Evolutionary conservation across 495 filamentous ascomycete species (phyloP).

Genomic region (Tuber magnatum): DNA sequence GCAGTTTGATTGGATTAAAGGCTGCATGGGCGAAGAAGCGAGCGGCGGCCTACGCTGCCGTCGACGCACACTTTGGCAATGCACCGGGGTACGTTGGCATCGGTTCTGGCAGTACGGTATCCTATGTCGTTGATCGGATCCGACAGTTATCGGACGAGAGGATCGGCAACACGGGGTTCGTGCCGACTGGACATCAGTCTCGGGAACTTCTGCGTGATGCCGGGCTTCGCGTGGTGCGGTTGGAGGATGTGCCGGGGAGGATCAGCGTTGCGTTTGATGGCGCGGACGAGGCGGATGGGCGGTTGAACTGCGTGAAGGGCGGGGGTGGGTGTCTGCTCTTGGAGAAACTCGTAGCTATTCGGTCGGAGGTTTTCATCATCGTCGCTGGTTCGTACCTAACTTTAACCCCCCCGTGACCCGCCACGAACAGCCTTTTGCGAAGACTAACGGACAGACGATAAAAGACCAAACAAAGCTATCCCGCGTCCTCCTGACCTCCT

Average conservation of each 20-base stretch:
- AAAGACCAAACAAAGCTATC: constrained; percentile 76
- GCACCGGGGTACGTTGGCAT: constrained; percentile 73
- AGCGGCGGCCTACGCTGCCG: constrained; percentile 68
- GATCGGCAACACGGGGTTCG: constrained; percentile 58
- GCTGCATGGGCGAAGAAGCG: constrained; percentile 89
- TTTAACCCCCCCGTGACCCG: background rate
- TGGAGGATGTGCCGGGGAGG: constrained; percentile 47
- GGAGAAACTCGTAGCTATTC: constrained; percentile 85
- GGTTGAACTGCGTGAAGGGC: constrained; percentile 91
- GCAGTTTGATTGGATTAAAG: constrained; percentile 83
- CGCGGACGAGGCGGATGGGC: constrained; percentile 88
- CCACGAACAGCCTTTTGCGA: background rate
- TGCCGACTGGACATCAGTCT: constrained; percentile 84
- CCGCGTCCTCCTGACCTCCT: constrained; percentile 61
- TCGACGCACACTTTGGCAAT: constrained; percentile 68
- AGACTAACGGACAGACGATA: background rate
- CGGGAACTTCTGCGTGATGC: constrained; percentile 68
- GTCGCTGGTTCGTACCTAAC: constrained; percentile 60
- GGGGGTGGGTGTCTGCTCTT: constrained; percentile 92
- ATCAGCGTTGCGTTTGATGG: constrained; percentile 88
- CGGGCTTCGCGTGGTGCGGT: constrained; percentile 63
- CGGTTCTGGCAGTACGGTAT: constrained; percentile 81
- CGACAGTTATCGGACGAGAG: constrained; percentile 55
- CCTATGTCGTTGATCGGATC: constrained; percentile 90
- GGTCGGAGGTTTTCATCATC: constrained; percentile 76